Evolutionary conservation across 768 basidiomycete species (phyloP), one percentile per base, ranked within the genome.

Genomic region (Lactarius tabidus): DNA sequence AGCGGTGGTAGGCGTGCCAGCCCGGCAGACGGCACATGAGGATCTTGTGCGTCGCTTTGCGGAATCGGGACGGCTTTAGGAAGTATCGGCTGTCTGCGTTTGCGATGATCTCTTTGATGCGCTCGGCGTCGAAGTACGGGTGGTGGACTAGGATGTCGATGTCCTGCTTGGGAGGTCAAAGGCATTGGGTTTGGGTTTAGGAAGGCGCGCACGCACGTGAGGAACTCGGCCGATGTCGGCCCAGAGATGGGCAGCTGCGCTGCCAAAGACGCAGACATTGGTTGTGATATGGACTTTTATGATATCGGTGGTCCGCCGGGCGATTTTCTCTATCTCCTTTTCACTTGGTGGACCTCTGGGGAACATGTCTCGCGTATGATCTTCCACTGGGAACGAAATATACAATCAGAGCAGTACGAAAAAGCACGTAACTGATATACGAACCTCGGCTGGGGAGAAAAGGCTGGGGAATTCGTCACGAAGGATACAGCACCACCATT

Each of bases 21-120:
- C 64, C 64, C 8, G 64, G 64, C n/a, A 65, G 64, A 28, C 59
- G 64, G 54, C 64, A 65, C 9, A 48, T 39, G 6, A 65, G 45
- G 15, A 39, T 51, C 1, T 33, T 28, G 38, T 60, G 3, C 1
- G 26, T 41, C 28, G 43, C 54, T 4, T 23, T 52, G n/a, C 7
- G 64, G 14, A 1, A 1, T 33, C 2, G 17, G 17, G 59, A 60
- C 9, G n/a, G 54, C 23, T 18, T 2, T 29, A 65, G 64, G 45
- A 14, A 65, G 45, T 65, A 65, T 36, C 64, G 59, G 48, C 28
- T 14, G 6, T 65, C 64, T 9, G 7, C 59, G 3, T 3, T 4
- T 10, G 28, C 59, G 14, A 65, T 60, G 8, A 0, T 3, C 0
- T 51, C 18, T 48, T 65, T 60, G 35, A 65, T 57, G 1, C 31